Base-by-base conservation (phyloP, 768 basidiomycete species). In the Termitomyces sp. region DNA sequence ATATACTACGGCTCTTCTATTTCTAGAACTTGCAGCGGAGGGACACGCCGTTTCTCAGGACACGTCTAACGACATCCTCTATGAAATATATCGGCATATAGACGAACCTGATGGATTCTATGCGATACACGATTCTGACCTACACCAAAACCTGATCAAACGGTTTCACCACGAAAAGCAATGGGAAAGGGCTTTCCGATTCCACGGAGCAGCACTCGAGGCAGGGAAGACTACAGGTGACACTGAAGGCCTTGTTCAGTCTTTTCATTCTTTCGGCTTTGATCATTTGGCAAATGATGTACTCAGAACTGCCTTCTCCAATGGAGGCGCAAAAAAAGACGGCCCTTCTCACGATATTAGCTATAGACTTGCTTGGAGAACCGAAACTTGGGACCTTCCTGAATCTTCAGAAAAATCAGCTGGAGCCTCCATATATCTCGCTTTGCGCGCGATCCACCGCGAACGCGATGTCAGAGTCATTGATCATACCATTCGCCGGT, bases 61-160 rank as follows among this genome's bases (percentile, higher is more conserved):
- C 3, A 69, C 72, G 16, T 73, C 78, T 1, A 90, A 93, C 62
- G 76, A 88, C 57, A 77, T 95, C 26, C 74, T 98, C 22, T 98
- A 94, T 73, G 88, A 89, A 50, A 93, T 98, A 50, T 99, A 98
- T 66, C 85, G 86, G 54, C 89, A 94, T 64, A 94, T 99, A 59
- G 95, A 97, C 65, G 97, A 99, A 68, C 95, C 95, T 0, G 97
- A 99, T 64, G 94, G 97, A 1, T 99, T 99, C 69, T 99, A 99
- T 70, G 94, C 94, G 5, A 94, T 98, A 58, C 79, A 87, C 60
- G 85, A 88, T 7, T 71, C 79, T 32, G 85, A 98, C 66, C 80
- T 91, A n/a, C 81, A 84, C 26, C 79, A 82, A 44, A 90, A 94
- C 56, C 79, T 99, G 36, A 77, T 94, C 52, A 88, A 85, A 60